Percentiles rank a stretch among this genome's conserved stretches.
Conservation (phyloP, 2,329 filamentous ascomycete species). For the Parastagonospora nodorum region DNA sequence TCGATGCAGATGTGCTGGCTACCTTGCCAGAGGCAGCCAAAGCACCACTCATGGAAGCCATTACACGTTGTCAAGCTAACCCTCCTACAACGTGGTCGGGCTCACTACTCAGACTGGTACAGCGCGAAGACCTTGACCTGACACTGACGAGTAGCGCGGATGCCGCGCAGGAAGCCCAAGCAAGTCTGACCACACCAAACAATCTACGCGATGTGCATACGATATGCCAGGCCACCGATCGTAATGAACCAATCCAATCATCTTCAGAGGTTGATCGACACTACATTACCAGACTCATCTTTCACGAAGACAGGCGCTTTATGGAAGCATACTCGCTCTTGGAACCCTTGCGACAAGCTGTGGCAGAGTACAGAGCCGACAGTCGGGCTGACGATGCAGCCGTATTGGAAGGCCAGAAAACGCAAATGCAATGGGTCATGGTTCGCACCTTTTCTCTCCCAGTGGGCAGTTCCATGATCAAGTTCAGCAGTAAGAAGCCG, state of each 20-base stretch:
- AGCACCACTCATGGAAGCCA: slow-evolving; percentile 79
- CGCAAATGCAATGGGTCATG: slow-evolving; percentile 83
- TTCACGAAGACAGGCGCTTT: slow-evolving; percentile 87
- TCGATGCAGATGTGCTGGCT: slow-evolving; percentile 72
- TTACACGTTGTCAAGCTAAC: slow-evolving; percentile 80
- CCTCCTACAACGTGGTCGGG: slow-evolving; percentile 78
- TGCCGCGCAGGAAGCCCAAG: slow-evolving; percentile 29
- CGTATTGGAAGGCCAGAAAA: slow-evolving; percentile 89
- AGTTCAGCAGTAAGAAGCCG: slow-evolving; percentile 85
- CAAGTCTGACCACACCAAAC: slow-evolving; percentile 11
- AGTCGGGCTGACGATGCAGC: slow-evolving; percentile 83
- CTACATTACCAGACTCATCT: slow-evolving; percentile 85
- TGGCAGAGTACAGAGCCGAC: slow-evolving; percentile 76
- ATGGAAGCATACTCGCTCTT: slow-evolving; percentile 83
- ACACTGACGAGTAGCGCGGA: slow-evolving; percentile 23
- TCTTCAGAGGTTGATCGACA: slow-evolving; percentile 79
- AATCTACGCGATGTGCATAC: slow-evolving; percentile 69
- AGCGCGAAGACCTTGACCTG: slow-evolving; percentile 76
- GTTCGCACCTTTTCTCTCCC: slow-evolving; percentile 87
- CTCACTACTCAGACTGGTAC: slow-evolving; percentile 74
- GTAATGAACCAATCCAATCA: slow-evolving; percentile 71
- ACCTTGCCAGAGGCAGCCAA: slow-evolving; percentile 85
- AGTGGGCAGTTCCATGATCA: slow-evolving; percentile 82
- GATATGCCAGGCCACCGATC: slow-evolving; percentile 72
- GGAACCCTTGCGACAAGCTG: slow-evolving; percentile 80